Conservation (phyloP, 1,284 basidiomycete genomes). For the Cutaneotrichosporon curvatum region DNA sequence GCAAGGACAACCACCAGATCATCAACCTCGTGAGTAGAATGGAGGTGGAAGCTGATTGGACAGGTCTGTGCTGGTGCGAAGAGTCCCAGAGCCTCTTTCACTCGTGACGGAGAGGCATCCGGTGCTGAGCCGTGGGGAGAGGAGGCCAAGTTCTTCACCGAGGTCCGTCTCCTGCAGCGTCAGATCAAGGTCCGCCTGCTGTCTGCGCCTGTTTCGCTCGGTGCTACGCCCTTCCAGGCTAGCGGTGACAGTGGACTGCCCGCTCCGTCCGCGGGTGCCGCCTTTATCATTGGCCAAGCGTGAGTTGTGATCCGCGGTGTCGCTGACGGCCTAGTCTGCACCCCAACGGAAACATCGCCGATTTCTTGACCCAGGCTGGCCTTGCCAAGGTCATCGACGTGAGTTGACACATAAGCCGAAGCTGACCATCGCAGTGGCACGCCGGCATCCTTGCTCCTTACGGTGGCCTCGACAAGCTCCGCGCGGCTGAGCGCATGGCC, state of each 20-base stretch:
- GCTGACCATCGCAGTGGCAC: slow-evolving; percentile 59
- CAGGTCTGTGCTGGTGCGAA: slow-evolving; percentile 72
- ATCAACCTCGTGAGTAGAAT: slow-evolving; percentile 33
- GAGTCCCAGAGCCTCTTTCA: slow-evolving; percentile 59
- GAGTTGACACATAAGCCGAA: slow-evolving; percentile 4
- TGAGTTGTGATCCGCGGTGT: slow-evolving; percentile 15
- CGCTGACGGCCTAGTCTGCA: slow-evolving; percentile 54
- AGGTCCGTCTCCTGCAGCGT: slow-evolving; percentile 84
- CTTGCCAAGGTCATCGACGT: slow-evolving; percentile 82
- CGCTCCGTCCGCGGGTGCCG: slow-evolving; percentile 54
- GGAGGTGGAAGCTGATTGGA: too few species aligned
- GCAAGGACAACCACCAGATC: slow-evolving; percentile 66
- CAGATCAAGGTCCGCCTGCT: slow-evolving; percentile 78
- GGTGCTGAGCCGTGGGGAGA: slow-evolving; percentile 71
- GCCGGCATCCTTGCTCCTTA: slow-evolving; percentile 80
- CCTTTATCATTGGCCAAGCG: slow-evolving; percentile 83
- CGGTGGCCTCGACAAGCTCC: slow-evolving; percentile 76
- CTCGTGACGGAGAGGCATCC: slow-evolving; percentile 60
- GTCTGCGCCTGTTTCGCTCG: slow-evolving; percentile 69
- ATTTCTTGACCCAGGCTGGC: slow-evolving; percentile 75
- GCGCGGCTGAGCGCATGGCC: slow-evolving; percentile 73
- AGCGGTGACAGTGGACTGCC: slow-evolving; percentile 48
- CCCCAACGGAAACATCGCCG: slow-evolving; percentile 89
- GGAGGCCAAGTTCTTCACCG: slow-evolving; percentile 93
- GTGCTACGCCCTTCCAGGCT: slow-evolving; percentile 69